These are phyloP conservation scores for Backusella morwellensis DNA, from an alignment of 192 early-diverging fungal species.

Conservation along the genomic window DNA sequence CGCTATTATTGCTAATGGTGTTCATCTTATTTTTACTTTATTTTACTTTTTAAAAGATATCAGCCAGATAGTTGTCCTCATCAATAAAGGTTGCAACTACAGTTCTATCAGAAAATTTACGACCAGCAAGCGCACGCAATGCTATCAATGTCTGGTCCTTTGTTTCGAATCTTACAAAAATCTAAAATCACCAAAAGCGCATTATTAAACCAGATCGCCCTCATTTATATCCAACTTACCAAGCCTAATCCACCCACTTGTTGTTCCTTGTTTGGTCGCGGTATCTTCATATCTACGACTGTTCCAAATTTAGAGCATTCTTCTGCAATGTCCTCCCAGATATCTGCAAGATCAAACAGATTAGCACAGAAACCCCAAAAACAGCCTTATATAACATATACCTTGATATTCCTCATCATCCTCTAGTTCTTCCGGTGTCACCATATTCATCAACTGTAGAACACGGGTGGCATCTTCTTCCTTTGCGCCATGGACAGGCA, in stretches of 20 bases:
- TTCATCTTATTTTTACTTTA: no score
- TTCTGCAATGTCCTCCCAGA: constrained; percentile 85
- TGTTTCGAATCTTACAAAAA: constrained; percentile 77
- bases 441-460: constrained; percentile 94
- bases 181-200: constrained; percentile 39
- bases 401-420: constrained; percentile 86
- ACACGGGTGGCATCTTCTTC: constrained; percentile 75
- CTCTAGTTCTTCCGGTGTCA: constrained; percentile 77
- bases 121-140: constrained; percentile 80
- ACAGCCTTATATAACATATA: constrained; percentile 20
- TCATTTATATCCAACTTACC: constrained; percentile 38
- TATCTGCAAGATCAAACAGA: constrained; percentile 49
- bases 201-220: background rate
- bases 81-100: constrained; percentile 85
- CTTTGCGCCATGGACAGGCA: constrained; percentile 46
- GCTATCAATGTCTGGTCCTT: constrained; percentile 64
- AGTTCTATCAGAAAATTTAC: constrained; percentile 91
- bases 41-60: constrained; percentile 51
- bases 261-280: constrained; percentile 61
- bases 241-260: constrained; percentile 78
- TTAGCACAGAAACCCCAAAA: no score
- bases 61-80: constrained; percentile 66
- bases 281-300: constrained; percentile 82
- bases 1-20: no score
- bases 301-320: constrained; percentile 87